Conservation (phyloP, 2,329 filamentous ascomycete species). For the Colletotrichum sublineola region DNA sequence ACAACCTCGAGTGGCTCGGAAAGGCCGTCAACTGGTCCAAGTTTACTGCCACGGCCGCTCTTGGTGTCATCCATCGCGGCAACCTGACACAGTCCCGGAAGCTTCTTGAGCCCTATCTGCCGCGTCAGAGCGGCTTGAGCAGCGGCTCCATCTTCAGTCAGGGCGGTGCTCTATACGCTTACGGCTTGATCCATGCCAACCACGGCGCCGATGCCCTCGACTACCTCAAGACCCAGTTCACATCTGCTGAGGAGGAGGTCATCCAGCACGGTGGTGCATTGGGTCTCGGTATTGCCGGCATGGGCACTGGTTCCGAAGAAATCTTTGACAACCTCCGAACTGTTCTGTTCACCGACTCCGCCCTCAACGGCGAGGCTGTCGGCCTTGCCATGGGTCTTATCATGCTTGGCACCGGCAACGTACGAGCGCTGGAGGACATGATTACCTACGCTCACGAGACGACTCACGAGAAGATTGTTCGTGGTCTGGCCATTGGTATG, state of each 20-base stretch:
- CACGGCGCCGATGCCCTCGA: slow-evolving; percentile 91
- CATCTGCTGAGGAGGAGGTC: slow-evolving; percentile 85
- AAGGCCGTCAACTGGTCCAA: slow-evolving; percentile 99
- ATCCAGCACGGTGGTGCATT: slow-evolving; percentile 97
- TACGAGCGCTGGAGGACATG: slow-evolving; percentile 94
- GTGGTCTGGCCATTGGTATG: slow-evolving; percentile 95
- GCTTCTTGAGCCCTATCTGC: slow-evolving; percentile 93
- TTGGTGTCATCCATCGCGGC: slow-evolving; percentile 96
- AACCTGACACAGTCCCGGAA: slow-evolving; percentile 95
- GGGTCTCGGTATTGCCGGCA: slow-evolving; percentile 94
- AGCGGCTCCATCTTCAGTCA: slow-evolving; percentile 94
- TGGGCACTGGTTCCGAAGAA: slow-evolving; percentile 92
- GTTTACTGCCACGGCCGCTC: slow-evolving; percentile 95
- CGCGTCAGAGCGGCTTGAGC: slow-evolving; percentile 79
- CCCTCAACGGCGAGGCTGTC: slow-evolving; percentile 96
- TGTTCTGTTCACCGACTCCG: slow-evolving; percentile 92
- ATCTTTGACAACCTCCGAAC: slow-evolving; percentile 93
- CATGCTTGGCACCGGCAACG: slow-evolving; percentile 98
- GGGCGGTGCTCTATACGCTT: slow-evolving; percentile 94
- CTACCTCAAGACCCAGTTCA: slow-evolving; percentile 82
- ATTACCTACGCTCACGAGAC: slow-evolving; percentile 98
- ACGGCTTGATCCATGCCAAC: slow-evolving; percentile 97
- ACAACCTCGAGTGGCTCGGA: slow-evolving; percentile 97
- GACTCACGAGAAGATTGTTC: slow-evolving; percentile 98
- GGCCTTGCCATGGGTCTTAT: slow-evolving; percentile 97